phyloP scores from a whole-genome alignment of 257 asterid genomes.

The Solanum bukasovii region DNA sequence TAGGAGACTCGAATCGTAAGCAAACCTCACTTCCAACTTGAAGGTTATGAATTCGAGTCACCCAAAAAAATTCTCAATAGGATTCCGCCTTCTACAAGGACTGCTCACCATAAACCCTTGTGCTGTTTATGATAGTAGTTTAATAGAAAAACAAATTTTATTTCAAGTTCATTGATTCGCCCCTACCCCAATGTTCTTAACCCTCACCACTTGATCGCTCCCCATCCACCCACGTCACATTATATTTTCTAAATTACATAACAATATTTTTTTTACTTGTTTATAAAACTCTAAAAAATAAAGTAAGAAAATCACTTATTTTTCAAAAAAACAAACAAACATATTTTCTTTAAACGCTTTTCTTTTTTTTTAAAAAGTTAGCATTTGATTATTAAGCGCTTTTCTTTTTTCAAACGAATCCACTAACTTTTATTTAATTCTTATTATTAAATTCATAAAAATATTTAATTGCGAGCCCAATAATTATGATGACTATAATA shows the following conservation, averaged over 20 bases:
- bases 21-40: too few species aligned
- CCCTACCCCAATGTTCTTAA: neutral
- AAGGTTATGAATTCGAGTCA: too few species aligned
- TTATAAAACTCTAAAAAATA: too few species aligned
- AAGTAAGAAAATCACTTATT: too few species aligned
- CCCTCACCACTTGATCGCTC: neutral
- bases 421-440: neutral
- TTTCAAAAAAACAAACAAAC: too few species aligned
- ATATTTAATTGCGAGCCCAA: neutral
- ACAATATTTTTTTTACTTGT: too few species aligned
- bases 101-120: too few species aligned
- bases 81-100: neutral
- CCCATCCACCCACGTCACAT: neutral
- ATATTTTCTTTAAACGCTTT: too few species aligned
- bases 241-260: too few species aligned
- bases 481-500: neutral
- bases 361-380: neutral
- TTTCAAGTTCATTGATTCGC: neutral
- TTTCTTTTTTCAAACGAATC: neutral
- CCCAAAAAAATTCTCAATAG: neutral
- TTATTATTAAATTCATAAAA: neutral
- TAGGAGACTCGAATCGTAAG: neutral
- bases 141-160: neutral
- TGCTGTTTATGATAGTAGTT: too few species aligned
- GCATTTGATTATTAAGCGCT: neutral